These are phyloP conservation scores for Leishmania arabica DNA, from an alignment of 208 protist species.

Conservation along the genomic window DNA sequence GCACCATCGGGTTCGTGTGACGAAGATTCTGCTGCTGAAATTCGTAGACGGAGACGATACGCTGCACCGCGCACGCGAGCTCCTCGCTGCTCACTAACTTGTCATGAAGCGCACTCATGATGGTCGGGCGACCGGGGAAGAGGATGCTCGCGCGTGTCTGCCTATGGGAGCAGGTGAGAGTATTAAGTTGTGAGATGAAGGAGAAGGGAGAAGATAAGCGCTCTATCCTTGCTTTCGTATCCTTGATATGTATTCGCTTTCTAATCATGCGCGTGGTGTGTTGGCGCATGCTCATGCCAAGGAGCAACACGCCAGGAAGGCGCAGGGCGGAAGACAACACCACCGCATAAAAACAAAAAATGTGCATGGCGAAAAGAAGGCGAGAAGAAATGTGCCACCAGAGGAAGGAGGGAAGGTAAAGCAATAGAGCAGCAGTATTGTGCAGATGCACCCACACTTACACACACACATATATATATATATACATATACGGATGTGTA, in stretches of 20 bases:
- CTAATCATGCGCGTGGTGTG: neutral
- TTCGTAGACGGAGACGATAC: constrained; percentile 25
- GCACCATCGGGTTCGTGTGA: constrained; percentile 23
- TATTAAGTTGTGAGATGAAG: neutral
- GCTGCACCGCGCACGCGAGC: constrained; percentile 20
- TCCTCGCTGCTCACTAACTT: constrained; percentile 19
- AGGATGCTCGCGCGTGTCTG: neutral
- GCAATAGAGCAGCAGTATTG: neutral
- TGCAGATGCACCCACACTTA: no score
- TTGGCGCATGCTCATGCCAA: neutral
- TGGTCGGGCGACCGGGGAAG: neutral
- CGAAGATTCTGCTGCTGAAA: constrained; percentile 17
- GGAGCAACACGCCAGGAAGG: neutral
- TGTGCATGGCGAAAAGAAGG: constrained; percentile 2
- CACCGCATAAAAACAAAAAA: constrained; percentile 8
- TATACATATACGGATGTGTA: neutral
- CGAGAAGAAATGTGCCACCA: constrained; percentile 2
- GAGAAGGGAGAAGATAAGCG: constrained; percentile 20
- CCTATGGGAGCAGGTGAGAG: neutral
- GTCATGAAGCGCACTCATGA: constrained; percentile 8
- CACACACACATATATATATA: no score
- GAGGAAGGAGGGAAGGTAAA: neutral
- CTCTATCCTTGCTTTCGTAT: neutral
- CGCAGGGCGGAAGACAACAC: neutral
- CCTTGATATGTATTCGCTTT: neutral